Evolutionary conservation across 1,284 basidiomycete genomes (phyloP).

Genomic region (Coriolopsis trogii): DNA sequence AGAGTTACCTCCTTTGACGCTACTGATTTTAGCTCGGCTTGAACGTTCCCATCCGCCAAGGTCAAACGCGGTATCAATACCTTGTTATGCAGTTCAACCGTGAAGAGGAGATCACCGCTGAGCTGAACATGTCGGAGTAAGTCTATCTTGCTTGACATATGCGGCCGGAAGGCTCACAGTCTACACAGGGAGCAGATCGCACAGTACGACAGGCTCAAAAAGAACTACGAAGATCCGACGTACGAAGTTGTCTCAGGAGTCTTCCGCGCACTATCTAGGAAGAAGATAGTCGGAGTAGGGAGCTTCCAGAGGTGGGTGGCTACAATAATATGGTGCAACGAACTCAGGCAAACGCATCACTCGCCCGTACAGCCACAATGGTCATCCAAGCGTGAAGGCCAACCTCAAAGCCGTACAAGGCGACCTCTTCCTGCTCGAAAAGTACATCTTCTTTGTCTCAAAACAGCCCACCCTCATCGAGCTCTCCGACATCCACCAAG

Average conservation of each 20-base stretch:
- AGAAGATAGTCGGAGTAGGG: slow-evolving; percentile 89
- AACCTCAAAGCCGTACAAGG: slow-evolving; percentile 98
- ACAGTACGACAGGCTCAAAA: slow-evolving; percentile 84
- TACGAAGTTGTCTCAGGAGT: slow-evolving; percentile 96
- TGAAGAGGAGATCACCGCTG: slow-evolving; percentile 96
- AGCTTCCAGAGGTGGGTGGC: slow-evolving; percentile 77
- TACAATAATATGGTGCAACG: neutral
- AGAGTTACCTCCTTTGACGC: neutral
- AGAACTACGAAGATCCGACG: slow-evolving; percentile 91
- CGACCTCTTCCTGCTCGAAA: slow-evolving; percentile 97
- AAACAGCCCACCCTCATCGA: slow-evolving; percentile 95
- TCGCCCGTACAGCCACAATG: slow-evolving; percentile 55
- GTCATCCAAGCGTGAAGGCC: slow-evolving; percentile 88
- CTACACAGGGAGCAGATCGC: slow-evolving; percentile 65
- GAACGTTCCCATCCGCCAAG: slow-evolving; percentile 94
- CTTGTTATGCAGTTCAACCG: slow-evolving; percentile 97
- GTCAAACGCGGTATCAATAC: slow-evolving; percentile 97
- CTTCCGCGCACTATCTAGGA: slow-evolving; percentile 89
- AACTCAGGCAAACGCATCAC: no score
- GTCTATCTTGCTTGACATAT: slow-evolving; percentile 27
- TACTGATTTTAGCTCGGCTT: slow-evolving; percentile 70
- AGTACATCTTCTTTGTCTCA: slow-evolving; percentile 97
- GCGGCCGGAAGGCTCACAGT: neutral
- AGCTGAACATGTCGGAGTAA: slow-evolving; percentile 92
- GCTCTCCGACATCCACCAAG: slow-evolving; percentile 89